Base-by-base conservation (phyloP, 371 early-diverging fungal genomes). In the Coemansia sp. region DNA sequence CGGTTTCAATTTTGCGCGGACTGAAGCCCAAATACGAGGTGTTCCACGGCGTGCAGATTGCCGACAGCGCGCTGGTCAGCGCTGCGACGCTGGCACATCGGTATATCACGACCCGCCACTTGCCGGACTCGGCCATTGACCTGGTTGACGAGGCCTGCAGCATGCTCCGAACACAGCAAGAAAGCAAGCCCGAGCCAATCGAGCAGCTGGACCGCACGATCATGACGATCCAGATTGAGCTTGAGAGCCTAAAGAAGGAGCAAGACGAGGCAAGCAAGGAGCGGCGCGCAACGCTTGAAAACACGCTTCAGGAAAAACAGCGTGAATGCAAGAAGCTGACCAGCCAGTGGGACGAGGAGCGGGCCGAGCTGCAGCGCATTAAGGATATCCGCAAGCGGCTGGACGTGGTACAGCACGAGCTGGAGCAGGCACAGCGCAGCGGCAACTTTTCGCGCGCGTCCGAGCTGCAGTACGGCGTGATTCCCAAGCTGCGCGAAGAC, bases 101-200 rank as follows among this genome's bases (percentile, higher is more conserved):
- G 43, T 93, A 92, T 74, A 87, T 93, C 64, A 86, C 92, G 35
- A 81, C 83, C 57, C 82, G 93, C 9, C 88, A 87, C 71, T 79
- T 91, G 20, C 94, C 94, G 8, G 94, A 93, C 82, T 88, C 89
- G 61, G 91, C 94, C 55, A 92, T 93, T 65, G 93, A 93, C 71
- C 76, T 93, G 40, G 78, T 93, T 3, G 89, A 88, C 74, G 96
- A 98, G 72, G 96, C 97, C 3, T 94, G 94, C 68, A 96, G 96
- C 43, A 90, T 90, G 76, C 87, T 89, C 2, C 91, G 95, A 57
- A 95, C 96, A 0, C 95, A 96, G 72, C 85, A 95, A 6, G 97
- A 96, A 62, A 92, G 93, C 2, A 92, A 94, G 66, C 98, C 98
- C 14, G 98, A 98, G 79, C 85, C 85, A 45, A 96, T 98, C 56